A percentile compares a stretch with the other conserved stretches of the same genome.
Evolutionary conservation across 208 protist genomes (phyloP).

Genomic region (Acanthamoeba sp.): DNA sequence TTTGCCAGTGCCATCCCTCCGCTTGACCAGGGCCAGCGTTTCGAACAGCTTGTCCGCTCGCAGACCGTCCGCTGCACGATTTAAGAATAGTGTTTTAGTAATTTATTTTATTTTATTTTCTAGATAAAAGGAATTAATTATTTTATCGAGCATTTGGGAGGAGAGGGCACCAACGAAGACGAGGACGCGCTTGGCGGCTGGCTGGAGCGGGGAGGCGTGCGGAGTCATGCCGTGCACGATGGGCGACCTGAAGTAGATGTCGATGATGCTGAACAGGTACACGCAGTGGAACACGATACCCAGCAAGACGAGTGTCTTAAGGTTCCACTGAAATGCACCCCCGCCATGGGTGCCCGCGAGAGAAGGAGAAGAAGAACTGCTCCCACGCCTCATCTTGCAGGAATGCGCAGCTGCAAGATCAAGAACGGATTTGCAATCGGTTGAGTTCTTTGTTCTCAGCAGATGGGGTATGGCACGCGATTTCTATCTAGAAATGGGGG

Average conservation of each 20-base stretch:
- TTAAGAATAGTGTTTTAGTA: neutral
- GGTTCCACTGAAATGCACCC: neutral
- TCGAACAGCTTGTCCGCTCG: conserved; percentile 89
- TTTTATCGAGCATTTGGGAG: too few species aligned
- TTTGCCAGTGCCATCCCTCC: conserved; percentile 59
- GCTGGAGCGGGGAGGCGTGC: neutral
- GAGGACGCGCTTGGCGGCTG: conserved; percentile 80
- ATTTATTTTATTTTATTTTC: neutral
- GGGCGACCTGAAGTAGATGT: conserved; percentile 89
- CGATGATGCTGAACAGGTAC: conserved; percentile 85
- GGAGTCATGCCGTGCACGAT: conserved; percentile 88
- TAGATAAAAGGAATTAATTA: neutral
- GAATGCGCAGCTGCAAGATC: too few species aligned
- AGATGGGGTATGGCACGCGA: too few species aligned
- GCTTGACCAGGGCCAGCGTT: conserved; percentile 15
- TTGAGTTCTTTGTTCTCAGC: too few species aligned
- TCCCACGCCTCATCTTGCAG: too few species aligned
- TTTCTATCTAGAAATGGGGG: too few species aligned
- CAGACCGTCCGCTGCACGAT: conserved; percentile 84
- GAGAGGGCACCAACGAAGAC: conserved; percentile 82
- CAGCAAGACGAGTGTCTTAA: conserved; percentile 73
- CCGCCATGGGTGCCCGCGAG: neutral
- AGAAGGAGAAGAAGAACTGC: neutral
- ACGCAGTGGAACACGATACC: conserved; percentile 86
- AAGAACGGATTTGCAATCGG: too few species aligned